These are phyloP conservation scores for Phytophthora rubi DNA, from an alignment of 352 stramenopile species.

Conservation along the genomic window DNA sequence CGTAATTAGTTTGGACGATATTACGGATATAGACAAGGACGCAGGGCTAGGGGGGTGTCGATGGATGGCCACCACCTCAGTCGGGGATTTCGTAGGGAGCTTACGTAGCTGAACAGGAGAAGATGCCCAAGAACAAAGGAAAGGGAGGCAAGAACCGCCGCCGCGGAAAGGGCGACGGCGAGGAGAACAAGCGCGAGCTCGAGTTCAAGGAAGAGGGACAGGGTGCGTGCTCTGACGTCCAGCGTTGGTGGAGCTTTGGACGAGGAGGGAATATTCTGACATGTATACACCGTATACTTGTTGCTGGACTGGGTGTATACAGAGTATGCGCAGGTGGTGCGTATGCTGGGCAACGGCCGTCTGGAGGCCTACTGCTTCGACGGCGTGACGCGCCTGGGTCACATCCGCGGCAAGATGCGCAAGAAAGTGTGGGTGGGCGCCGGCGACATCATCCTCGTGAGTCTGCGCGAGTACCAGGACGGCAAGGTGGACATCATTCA, in stretches of 20 bases:
- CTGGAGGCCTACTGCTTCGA: slow-evolving; percentile 99
- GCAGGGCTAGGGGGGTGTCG: neutral
- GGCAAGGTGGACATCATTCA: slow-evolving; percentile 99
- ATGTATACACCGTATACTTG: slow-evolving; percentile 16
- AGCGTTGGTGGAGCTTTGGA: too few species aligned
- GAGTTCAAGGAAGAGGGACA: slow-evolving; percentile 99
- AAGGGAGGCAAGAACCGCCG: slow-evolving; percentile 99
- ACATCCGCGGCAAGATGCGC: slow-evolving; percentile 99
- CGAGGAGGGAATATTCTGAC: neutral
- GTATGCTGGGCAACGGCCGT: slow-evolving; percentile 98
- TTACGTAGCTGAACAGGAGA: neutral
- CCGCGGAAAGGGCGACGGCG: slow-evolving; percentile 98
- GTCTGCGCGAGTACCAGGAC: slow-evolving; percentile 99
- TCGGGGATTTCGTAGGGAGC: slow-evolving; percentile 28
- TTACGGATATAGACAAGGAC: neutral
- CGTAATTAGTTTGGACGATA: neutral
- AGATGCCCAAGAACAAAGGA: slow-evolving; percentile 93
- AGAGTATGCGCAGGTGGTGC: slow-evolving; percentile 98
- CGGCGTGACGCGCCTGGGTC: slow-evolving; percentile 96
- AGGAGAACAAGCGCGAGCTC: slow-evolving; percentile 99
- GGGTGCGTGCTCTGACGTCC: slow-evolving; percentile 53
- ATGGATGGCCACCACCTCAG: slow-evolving; percentile 25
- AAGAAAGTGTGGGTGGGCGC: slow-evolving; percentile 99
- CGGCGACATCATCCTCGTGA: slow-evolving; percentile 99
- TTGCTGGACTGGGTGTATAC: slow-evolving; percentile 1